Evolutionary conservation across 2,329 filamentous ascomycete species (phyloP).

Genomic region (Onygena corvina): DNA sequence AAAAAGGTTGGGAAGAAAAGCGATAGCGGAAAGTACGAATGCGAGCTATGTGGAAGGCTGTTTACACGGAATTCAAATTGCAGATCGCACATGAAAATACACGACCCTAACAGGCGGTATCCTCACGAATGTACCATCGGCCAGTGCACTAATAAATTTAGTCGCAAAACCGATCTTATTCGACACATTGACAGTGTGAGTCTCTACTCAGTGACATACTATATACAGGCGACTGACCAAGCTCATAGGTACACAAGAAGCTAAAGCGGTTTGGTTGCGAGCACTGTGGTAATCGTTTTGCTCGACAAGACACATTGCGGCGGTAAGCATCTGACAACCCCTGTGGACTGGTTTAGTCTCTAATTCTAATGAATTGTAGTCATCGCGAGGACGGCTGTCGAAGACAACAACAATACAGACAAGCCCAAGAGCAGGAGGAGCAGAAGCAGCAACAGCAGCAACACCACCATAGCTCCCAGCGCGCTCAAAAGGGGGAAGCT

Average conservation of each 20-base stretch:
- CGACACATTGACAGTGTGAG: conserved; percentile 45
- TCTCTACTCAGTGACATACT: conserved; percentile 17
- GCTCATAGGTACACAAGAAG: conserved; percentile 56
- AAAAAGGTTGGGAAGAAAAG: conserved; percentile 10
- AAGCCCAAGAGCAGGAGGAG: neutral
- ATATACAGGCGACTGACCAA: neutral
- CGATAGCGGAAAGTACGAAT: conserved; percentile 57
- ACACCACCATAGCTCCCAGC: neutral
- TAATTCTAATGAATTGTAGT: conserved; percentile 9
- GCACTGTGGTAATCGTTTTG: conserved; percentile 59
- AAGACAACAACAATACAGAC: conserved; percentile 11
- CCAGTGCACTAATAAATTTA: conserved; percentile 63
- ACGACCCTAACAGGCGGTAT: conserved; percentile 61
- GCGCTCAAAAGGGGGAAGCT: too few species aligned
- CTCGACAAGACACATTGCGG: conserved; percentile 69
- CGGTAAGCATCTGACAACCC: conserved; percentile 45
- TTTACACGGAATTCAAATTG: conserved; percentile 80
- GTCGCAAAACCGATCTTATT: conserved; percentile 65
- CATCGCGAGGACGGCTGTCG: conserved; percentile 17
- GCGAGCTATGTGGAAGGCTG: conserved; percentile 61
- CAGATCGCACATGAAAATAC: conserved; percentile 74
- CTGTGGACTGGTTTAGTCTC: neutral
- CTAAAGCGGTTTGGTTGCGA: conserved; percentile 57
- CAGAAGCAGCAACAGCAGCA: neutral
- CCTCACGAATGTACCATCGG: conserved; percentile 54